Conservation (phyloP, 2,329 filamentous ascomycete genomes). For the Simplicillium aogashimaense region DNA sequence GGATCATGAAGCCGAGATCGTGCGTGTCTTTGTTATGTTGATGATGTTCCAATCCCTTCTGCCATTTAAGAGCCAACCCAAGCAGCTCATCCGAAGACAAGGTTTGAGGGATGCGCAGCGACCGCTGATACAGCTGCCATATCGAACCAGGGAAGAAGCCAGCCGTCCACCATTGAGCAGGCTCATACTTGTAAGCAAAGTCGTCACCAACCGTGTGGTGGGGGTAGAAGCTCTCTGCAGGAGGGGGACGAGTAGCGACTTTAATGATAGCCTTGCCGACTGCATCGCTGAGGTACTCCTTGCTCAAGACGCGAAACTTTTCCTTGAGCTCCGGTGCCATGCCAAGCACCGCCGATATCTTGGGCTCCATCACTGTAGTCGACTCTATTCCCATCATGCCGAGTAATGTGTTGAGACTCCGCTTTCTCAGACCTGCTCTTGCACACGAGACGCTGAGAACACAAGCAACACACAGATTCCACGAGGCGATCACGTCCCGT, state of each 20-base stretch:
- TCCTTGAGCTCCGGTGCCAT: not conserved
- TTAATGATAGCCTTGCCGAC: not conserved
- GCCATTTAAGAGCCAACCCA: conserved; percentile 6
- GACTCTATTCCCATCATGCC: not conserved
- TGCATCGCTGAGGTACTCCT: not conserved
- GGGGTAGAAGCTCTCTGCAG: not conserved
- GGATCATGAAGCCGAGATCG: conserved; percentile 9
- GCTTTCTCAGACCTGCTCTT: no score
- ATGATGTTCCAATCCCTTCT: conserved; percentile 6
- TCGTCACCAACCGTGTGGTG: conserved; percentile 1
- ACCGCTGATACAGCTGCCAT: conserved; percentile 7
- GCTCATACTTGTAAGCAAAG: conserved; percentile 3
- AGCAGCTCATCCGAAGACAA: conserved; percentile 5
- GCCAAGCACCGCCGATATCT: not conserved
- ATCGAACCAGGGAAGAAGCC: conserved; percentile 9
- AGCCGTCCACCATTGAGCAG: conserved; percentile 14
- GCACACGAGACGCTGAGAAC: not conserved
- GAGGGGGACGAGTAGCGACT: not conserved
- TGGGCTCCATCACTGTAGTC: no score
- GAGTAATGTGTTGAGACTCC: no score
- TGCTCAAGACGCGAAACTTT: not conserved
- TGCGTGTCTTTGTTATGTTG: conserved; percentile 7
- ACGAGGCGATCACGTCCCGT: not conserved
- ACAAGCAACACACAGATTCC: not conserved
- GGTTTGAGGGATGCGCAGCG: not conserved